These are phyloP conservation scores for Pichia sp. DNA, from an alignment of 1,139 yeast genomes.

Conservation along the genomic window DNA sequence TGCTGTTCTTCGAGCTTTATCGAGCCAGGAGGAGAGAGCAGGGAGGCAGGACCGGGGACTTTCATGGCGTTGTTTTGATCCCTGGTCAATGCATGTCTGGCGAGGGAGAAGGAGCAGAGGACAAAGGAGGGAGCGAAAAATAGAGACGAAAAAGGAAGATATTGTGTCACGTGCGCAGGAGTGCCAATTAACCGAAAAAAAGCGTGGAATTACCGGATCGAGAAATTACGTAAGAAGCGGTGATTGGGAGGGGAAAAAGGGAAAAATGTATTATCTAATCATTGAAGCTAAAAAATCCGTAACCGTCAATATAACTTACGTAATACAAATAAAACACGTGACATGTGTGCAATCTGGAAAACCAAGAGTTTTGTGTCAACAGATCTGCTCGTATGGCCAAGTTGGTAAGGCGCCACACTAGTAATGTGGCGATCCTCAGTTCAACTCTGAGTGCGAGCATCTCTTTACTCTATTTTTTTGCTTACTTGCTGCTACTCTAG, in stretches of 20 bases:
- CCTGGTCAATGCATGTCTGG: background rate
- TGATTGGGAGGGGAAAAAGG: no score
- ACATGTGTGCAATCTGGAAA: background rate
- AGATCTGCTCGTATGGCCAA: constrained; percentile 22
- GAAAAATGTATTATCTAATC: no score
- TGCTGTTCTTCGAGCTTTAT: no score
- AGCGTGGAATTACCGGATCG: background rate
- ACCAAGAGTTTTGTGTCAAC: background rate
- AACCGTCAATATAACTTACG: no score
- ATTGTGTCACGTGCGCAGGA: background rate
- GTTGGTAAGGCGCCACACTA: constrained; percentile 26
- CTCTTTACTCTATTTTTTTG: background rate
- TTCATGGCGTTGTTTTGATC: background rate
- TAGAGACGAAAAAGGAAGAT: background rate
- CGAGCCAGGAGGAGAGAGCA: background rate
- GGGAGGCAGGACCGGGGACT: background rate
- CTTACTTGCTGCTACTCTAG: background rate
- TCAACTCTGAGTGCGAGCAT: constrained; percentile 25
- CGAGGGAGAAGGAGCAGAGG: background rate
- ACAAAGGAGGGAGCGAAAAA: background rate
- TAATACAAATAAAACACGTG: background rate
- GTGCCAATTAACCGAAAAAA: background rate
- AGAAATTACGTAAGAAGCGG: background rate
- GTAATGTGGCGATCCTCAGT: constrained; percentile 26
- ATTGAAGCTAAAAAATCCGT: no score